Base-by-base conservation (phyloP, 2,329 filamentous ascomycete species). In the Amauroascus verrucosus region DNA sequence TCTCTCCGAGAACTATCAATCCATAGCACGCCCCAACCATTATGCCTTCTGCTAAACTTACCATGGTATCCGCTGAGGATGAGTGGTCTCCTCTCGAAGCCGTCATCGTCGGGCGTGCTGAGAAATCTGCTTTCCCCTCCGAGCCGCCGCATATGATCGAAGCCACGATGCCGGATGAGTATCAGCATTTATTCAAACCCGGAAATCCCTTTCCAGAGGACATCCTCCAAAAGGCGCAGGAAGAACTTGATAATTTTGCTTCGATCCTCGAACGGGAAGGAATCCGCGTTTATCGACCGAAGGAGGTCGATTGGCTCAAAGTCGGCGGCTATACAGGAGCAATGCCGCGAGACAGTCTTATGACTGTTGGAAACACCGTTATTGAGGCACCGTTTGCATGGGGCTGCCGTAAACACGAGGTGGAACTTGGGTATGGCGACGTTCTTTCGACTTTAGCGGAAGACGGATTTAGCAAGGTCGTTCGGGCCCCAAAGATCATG, bases 261-360 rank as follows among this genome's bases (percentile, higher is more conserved):
- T 47, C 54, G 0, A 57, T 64, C 28, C 55, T 64, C 30, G 51
- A 60, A 43, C 26, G 51, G 6, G 51, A 60, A 14, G 62, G 63
- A 1, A 53, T 63, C 22, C 56, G 54, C 2, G 62, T 65, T 26
- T 61, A 65, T 49, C 58, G 63, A 11, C 61, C 61, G 1, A 48
- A 55, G 3, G 40, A 58, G 46, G 54, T 56, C 14, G 41, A 56
- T 45, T 56, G 54, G 54, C 33, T 46, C 13, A 53, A 53, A 35
- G 13, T 50, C 28, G 54, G 51, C 32, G 54, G 50, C 30, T 68
- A 68, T 54, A 67, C 65, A 0, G 64, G 64, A 3, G 60, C 65
- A 18, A 68, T 68, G 64, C 64, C 65, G 5, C 61, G 65, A 9
- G 66, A 68, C 52, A 60, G 62, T n/a, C 48, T 67, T 7, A 61